Conservation (phyloP, 441 rosid genomes). For the Francoa sonchifolia region DNA sequence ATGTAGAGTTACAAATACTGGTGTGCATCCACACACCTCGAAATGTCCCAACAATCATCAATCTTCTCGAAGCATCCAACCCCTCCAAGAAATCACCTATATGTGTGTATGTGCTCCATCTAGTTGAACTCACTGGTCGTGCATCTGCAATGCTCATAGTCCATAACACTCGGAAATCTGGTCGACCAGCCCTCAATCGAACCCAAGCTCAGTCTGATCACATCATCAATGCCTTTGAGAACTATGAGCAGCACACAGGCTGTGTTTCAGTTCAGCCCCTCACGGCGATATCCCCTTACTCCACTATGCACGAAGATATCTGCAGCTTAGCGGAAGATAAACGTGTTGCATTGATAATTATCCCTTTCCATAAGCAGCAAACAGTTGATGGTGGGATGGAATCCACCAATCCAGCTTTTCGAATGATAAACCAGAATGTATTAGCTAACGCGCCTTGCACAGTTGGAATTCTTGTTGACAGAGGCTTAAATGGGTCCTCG, state of each 20-base stretch:
- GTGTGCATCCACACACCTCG: constrained; percentile 77
- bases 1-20: constrained; percentile 50
- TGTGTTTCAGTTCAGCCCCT: constrained; percentile 67
- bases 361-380: constrained; percentile 93
- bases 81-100: constrained; percentile 73
- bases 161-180: constrained; percentile 65
- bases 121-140: constrained; percentile 90
- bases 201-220: constrained; percentile 96
- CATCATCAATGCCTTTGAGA: constrained; percentile 80
- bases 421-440: constrained; percentile 69
- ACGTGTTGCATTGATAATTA: constrained; percentile 54
- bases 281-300: constrained; percentile 85
- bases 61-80: constrained; percentile 72
- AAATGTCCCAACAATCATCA: constrained; percentile 78
- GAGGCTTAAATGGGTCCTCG: constrained; percentile 57
- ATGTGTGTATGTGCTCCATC: constrained; percentile 61
- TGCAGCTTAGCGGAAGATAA: constrained; percentile 85
- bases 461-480: constrained; percentile 72
- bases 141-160: constrained; percentile 96
- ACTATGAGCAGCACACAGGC: constrained; percentile 53
- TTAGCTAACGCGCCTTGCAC: constrained; percentile 75
- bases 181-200: constrained; percentile 64
- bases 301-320: constrained; percentile 92
- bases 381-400: constrained; percentile 98
- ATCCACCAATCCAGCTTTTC: constrained; percentile 70